phyloP scores from a whole-genome alignment of 2,329 filamentous ascomycete genomes.

The Tolypocladium guangdongense region DNA sequence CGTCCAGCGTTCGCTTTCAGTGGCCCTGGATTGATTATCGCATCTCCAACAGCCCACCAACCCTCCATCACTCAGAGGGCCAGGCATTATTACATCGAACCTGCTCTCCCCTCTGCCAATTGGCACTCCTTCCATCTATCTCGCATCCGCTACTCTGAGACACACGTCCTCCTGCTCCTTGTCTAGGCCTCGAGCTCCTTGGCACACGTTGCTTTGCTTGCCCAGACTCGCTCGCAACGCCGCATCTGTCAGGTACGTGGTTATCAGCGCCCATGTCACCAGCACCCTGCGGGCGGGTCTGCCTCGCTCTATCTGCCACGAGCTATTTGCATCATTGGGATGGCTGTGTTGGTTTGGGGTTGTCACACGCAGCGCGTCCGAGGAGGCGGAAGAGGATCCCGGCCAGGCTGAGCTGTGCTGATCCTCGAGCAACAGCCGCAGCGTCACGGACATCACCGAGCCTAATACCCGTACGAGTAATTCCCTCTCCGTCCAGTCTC shows the following conservation, averaged over 20 bases:
- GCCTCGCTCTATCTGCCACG: not conserved
- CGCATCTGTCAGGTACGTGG: not conserved
- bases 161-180: constrained; percentile 1
- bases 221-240: not conserved
- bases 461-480: not conserved
- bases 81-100: not conserved
- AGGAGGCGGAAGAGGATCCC: not conserved
- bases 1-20: not conserved
- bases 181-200: not conserved
- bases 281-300: not conserved
- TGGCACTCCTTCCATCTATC: not conserved
- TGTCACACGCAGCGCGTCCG: not conserved
- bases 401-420: not conserved
- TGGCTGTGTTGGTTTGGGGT: not conserved
- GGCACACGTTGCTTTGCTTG: not conserved
- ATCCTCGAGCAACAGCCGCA: not conserved
- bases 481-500: not conserved
- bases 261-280: not conserved
- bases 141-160: not conserved
- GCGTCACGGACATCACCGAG: not conserved
- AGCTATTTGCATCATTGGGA: not conserved
- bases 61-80: not conserved
- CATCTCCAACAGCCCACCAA: not conserved
- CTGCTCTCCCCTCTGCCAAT: constrained; percentile 1
- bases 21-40: not conserved